Evolutionary conservation across 2,329 filamentous ascomycete species (phyloP), one percentile per base, ranked within the genome.

Genomic region (Arthroderma sp.): DNA sequence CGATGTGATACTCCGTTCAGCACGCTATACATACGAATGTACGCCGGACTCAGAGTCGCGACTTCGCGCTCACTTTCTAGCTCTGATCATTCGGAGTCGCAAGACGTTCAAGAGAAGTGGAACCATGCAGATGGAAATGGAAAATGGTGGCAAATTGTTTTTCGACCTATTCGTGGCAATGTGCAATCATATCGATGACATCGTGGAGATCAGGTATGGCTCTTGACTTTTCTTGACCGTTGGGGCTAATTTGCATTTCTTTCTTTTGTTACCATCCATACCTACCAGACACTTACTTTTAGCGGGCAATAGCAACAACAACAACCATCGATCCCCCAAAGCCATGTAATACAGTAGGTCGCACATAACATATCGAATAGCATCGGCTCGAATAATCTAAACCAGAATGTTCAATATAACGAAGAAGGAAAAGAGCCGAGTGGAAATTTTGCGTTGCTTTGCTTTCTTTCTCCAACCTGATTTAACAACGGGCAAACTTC

Each of bases 101-200:
- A 87, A 87, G 74, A 94, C 86, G 60, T 95, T 96, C 69, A 95
- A 94, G 82, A 81, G 84, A 69, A 94, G 87, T 72, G 88, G 88
- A 69, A 95, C 88, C 68, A 94, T 95, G 87, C 88, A 95, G 77
- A 82, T 84, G 72, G 88, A 95, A 73, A 95, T 96, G 88, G 86
- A 94, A 73, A 80, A 80, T 67, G 87, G 88, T 65, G 87, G 78
- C 69, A 88, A 88, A 75, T 75, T 95, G 70, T 95, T 91, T 76
- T 96, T 96, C 71, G 88, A 95, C 75, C 74, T 96, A 68, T 96
- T 95, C 67, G 88, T 95, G 63, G 88, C 88, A 59, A 85, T 95
- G 82, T 94, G 86, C 75, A 95, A 94, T 71, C 88, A 94, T 72
- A 83, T 95, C 61, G 88, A 95, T 76, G 88, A 95, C 68, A 80